Evolutionary conservation across 2,329 filamentous ascomycete species (phyloP), one percentile per base, ranked within the genome.

Genomic region (Colletotrichum sojae): DNA sequence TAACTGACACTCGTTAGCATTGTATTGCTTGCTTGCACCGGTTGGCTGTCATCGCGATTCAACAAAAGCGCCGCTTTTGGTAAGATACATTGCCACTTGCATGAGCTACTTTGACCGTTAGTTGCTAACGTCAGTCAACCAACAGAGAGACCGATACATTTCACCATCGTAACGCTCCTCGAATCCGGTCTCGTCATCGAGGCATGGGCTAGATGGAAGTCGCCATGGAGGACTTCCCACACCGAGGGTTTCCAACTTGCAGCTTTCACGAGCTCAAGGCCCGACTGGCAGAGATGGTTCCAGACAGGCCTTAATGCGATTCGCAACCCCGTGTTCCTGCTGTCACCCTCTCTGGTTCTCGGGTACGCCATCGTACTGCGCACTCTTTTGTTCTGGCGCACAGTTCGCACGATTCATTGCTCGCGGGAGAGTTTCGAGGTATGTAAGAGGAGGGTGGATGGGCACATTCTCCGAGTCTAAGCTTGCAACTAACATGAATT

Each of bases 51-150:
- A 22, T 75, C 73, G 15, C 74, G 79, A 66, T 81, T 78, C 67
- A 76, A 77, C 63, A 75, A 69, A 61, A 80, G 79, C 68, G 77
- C 78, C 48, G 77, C 79, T 18, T 81, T 80, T 69, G 79, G 79
- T 81, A 79, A 71, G 12, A 18, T 6, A 46, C 16, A n/a, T 9
- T 18, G 45, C 5, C 10, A 36, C 31, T 10, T 36, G 8, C 31
- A 10, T 2, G 31, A 36, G 31, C 6, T 36, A 4, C 31, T 36
- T 36, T 54, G 8, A 36, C 20, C 9, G 16, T 18, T 4, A n/a
- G 12, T 22, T 18, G 18, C 63, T 57, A 3, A 56, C 36, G 40
- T 12, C 25, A 22, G 13, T 27, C 18, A 10, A 5, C 20, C 1
- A 31, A n/a, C 40, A 79, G 79, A 80, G 59, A 75, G 78, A 9